Percentiles rank a stretch among this genome's conserved stretches.
These are phyloP conservation scores for Massariosphaeria phaeospora DNA, from an alignment of 495 filamentous ascomycete species.

Conservation along the genomic window DNA sequence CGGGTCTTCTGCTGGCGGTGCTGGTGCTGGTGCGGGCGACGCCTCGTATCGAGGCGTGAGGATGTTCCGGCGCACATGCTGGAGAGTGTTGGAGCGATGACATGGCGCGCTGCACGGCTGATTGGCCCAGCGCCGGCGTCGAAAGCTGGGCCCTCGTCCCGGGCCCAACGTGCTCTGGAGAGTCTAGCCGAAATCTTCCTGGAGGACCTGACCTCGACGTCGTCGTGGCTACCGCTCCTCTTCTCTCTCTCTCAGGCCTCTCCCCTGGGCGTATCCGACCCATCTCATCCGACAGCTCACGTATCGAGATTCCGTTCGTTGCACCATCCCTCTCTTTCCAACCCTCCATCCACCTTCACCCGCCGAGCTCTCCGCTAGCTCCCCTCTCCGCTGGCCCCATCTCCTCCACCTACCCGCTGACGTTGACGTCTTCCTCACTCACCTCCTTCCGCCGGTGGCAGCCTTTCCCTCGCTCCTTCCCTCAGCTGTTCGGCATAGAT, in stretches of 20 bases:
- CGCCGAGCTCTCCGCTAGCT: slow-evolving; percentile 7
- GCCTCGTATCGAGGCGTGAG: neutral
- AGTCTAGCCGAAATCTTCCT: no score
- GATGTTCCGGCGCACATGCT: no score
- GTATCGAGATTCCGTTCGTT: neutral
- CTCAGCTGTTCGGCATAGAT: no score
- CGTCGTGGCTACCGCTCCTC: no score
- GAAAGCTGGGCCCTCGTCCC: neutral
- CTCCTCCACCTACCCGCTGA: neutral
- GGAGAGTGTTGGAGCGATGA: slow-evolving; percentile 1
- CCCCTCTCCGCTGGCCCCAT: neutral
- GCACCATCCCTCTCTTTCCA: neutral
- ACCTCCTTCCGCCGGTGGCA: no score
- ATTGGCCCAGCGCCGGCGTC: slow-evolving; percentile 5
- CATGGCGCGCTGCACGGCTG: slow-evolving; percentile 11
- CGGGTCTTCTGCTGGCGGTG: no score
- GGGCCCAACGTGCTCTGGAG: no score
- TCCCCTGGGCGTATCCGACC: neutral
- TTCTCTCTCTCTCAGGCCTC: neutral
- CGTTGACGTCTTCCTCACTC: neutral
- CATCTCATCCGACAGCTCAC: neutral
- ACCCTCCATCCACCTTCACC: neutral
- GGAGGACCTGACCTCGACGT: no score
- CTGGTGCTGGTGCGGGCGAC: no score
- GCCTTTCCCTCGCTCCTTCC: no score